phyloP scores from a whole-genome alignment of 257 asterid genomes.

The Anisodus tanguticus region DNA sequence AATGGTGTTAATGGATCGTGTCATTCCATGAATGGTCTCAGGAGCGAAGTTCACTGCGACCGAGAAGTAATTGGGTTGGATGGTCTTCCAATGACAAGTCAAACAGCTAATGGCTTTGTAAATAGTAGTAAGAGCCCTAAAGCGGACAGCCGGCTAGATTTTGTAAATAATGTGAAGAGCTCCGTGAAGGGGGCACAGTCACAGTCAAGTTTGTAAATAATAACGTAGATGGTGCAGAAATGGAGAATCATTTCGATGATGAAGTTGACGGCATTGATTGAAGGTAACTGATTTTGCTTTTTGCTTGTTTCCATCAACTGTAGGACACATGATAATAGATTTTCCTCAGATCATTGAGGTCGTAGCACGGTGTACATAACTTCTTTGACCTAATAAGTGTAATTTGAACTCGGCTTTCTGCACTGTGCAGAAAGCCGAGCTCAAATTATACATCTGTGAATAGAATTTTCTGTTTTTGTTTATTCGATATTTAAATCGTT shows the following conservation, averaged over 20 bases:
- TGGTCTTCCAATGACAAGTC: constrained; percentile 51
- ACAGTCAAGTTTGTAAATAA: constrained; percentile 66
- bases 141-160: constrained; percentile 43
- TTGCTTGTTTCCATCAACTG: neutral
- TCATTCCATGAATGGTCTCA: constrained; percentile 45
- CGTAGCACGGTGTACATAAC: neutral
- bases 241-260: constrained; percentile 49
- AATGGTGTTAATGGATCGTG: constrained; percentile 46
- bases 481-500: neutral
- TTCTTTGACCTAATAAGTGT: neutral
- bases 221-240: constrained; percentile 49
- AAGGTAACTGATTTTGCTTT: constrained; percentile 48
- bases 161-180: constrained; percentile 63
- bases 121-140: constrained; percentile 55
- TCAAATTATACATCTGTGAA: neutral
- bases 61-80: constrained; percentile 40
- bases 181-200: constrained; percentile 41
- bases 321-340: neutral
- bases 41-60: constrained; percentile 41
- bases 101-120: constrained; percentile 53
- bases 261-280: constrained; percentile 50
- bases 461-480: neutral
- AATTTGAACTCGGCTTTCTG: neutral
- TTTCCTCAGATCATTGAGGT: neutral
- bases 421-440: neutral